phyloP scores from a whole-genome alignment of 768 basidiomycete species.

The Ramaria sp. region DNA sequence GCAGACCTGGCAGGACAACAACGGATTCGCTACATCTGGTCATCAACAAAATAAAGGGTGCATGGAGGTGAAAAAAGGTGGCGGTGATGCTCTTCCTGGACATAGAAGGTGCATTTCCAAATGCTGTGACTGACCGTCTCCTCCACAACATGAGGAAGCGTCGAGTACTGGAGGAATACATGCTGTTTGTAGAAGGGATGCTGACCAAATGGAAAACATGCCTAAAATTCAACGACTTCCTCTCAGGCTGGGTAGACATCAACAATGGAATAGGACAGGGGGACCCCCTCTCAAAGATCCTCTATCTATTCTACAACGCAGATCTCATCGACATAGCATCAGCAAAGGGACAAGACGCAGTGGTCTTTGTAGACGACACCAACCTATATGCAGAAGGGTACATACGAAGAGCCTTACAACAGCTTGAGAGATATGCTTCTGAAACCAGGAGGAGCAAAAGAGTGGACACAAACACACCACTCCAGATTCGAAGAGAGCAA shows the following conservation, averaged over 20 bases:
- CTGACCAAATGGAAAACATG: constrained; percentile 15
- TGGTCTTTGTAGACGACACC: too few relatives aligned
- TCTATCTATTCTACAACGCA: constrained; percentile 19
- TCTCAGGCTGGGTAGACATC: constrained; percentile 9
- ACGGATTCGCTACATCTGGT: constrained; percentile 22
- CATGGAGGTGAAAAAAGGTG: constrained; percentile 19
- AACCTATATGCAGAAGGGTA: too few relatives aligned
- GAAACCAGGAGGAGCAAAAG: too few relatives aligned
- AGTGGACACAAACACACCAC: too few relatives aligned
- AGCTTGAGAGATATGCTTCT: too few relatives aligned
- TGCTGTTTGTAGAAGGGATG: constrained; percentile 12
- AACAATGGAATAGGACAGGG: constrained; percentile 20
- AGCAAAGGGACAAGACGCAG: too few relatives aligned
- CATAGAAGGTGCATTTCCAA: constrained; percentile 21
- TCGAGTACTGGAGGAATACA: constrained; percentile 15
- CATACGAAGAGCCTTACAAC: too few relatives aligned
- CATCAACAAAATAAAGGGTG: constrained; percentile 24
- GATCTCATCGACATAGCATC: not conserved
- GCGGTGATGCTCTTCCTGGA: constrained; percentile 21
- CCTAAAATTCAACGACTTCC: constrained; percentile 20
- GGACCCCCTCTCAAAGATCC: constrained; percentile 15
- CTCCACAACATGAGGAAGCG: constrained; percentile 16
- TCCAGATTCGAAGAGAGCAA: too few relatives aligned
- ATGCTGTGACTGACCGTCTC: constrained; percentile 10
- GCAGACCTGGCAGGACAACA: constrained; percentile 18